Percentiles rank a stretch among this genome's conserved stretches.
Evolutionary conservation across 331 rosid genomes (phyloP).

Genomic region (Cydonia oblonga): DNA sequence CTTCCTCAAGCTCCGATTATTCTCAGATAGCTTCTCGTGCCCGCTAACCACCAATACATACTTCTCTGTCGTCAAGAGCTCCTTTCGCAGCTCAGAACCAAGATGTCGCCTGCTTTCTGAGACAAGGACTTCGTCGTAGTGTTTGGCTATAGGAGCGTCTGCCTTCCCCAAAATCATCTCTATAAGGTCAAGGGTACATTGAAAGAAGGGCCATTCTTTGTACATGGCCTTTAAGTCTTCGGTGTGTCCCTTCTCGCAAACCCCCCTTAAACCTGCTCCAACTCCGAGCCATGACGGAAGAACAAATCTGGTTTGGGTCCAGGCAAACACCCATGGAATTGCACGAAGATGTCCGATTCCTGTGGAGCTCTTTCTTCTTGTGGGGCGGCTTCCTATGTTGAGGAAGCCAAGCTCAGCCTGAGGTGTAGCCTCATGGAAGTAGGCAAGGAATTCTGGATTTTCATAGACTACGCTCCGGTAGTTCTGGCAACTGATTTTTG

Average conservation of each 20-base stretch:
- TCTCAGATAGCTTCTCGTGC: conserved; percentile 67
- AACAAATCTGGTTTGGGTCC: conserved; percentile 85
- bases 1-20: conserved; percentile 79
- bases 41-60: conserved; percentile 64
- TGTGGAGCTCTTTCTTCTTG: conserved; percentile 51
- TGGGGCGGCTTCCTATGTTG: conserved; percentile 80
- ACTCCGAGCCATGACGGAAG: conserved; percentile 98
- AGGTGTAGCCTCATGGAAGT: conserved; percentile 92
- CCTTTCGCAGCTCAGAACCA: conserved; percentile 52
- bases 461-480: conserved; percentile 71
- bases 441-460: conserved; percentile 73
- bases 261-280: conserved; percentile 78
- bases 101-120: conserved; percentile 53
- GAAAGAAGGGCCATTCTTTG: conserved; percentile 93
- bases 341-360: conserved; percentile 83
- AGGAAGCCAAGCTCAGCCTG: conserved; percentile 90
- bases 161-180: conserved; percentile 96
- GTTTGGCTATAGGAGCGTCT: conserved; percentile 75
- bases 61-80: conserved; percentile 55
- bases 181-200: conserved; percentile 71
- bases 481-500: conserved; percentile 62
- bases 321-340: conserved; percentile 84
- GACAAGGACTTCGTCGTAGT: conserved; percentile 87
- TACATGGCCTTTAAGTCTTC: conserved; percentile 77
- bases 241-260: conserved; percentile 67